Percentiles rank a stretch among this genome's conserved stretches.
phyloP scores from a whole-genome alignment of 371 early-diverging fungal species.

The Mycotypha africana region DNA sequence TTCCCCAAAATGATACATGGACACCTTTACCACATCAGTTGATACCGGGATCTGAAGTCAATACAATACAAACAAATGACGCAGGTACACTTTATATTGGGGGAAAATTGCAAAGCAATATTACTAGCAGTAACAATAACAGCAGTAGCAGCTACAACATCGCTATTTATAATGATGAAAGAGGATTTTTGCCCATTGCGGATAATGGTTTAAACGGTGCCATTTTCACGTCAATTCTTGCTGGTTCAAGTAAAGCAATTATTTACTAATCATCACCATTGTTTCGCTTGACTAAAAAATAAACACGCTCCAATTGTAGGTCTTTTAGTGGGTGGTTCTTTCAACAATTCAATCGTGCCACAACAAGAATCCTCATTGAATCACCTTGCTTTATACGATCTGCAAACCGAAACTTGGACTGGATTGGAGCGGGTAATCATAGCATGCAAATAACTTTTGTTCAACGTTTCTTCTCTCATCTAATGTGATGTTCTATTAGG shows the following conservation, averaged over 20 bases:
- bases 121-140: constrained; percentile 12
- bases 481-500: constrained; percentile 7
- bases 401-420: constrained; percentile 18
- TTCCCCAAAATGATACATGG: constrained; percentile 23
- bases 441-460: not conserved
- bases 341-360: constrained; percentile 14
- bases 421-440: constrained; percentile 16
- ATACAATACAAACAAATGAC: constrained; percentile 20
- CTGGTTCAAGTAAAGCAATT: constrained; percentile 23
- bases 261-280: too few relatives aligned
- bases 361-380: constrained; percentile 5
- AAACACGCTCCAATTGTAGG: too few relatives aligned
- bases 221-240: constrained; percentile 14
- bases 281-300: too few relatives aligned
- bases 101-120: constrained; percentile 22
- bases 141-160: not conserved
- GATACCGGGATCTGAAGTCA: constrained; percentile 18
- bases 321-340: constrained; percentile 28
- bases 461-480: not conserved
- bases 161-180: constrained; percentile 23
- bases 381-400: constrained; percentile 26
- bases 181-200: constrained; percentile 10
- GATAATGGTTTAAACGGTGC: constrained; percentile 21
- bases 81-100: constrained; percentile 27
- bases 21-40: constrained; percentile 31